phyloP scores from a whole-genome alignment of 108 stramenopile genomes.

The Seminavis robusta region DNA sequence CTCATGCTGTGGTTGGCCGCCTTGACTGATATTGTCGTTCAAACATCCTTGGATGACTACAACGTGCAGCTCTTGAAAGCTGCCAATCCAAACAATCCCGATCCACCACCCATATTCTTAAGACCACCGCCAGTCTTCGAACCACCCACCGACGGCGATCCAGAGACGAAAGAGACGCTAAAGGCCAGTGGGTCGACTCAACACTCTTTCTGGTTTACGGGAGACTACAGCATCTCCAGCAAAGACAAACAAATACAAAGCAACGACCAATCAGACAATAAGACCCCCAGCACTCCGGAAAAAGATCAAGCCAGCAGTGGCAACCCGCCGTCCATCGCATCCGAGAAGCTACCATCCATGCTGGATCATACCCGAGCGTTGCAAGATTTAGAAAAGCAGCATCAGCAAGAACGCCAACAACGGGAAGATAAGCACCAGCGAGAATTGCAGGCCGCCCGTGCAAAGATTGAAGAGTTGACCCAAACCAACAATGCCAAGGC shows the following conservation, averaged over 20 bases:
- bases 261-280: no score
- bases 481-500: no score
- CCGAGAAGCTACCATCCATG: no score
- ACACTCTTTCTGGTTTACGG: no score
- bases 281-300: no score
- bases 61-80: conserved; percentile 38
- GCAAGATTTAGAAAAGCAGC: not conserved
- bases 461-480: not conserved
- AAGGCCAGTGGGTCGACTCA: no score
- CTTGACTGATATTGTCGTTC: conserved; percentile 52
- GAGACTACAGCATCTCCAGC: no score
- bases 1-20: conserved; percentile 60
- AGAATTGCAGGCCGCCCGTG: not conserved
- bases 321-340: no score
- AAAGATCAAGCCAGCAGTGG: no score
- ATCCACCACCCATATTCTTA: not conserved
- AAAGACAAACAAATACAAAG: no score
- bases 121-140: conserved; percentile 16
- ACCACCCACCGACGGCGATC: conserved; percentile 9
- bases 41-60: conserved; percentile 42
- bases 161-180: no score
- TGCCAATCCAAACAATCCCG: conserved; percentile 16
- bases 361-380: no score
- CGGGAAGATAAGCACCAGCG: not conserved
- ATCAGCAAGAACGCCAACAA: not conserved